Evolutionary conservation across 2,329 filamentous ascomycete species (phyloP).

Genomic region (Talaromyces sp.): DNA sequence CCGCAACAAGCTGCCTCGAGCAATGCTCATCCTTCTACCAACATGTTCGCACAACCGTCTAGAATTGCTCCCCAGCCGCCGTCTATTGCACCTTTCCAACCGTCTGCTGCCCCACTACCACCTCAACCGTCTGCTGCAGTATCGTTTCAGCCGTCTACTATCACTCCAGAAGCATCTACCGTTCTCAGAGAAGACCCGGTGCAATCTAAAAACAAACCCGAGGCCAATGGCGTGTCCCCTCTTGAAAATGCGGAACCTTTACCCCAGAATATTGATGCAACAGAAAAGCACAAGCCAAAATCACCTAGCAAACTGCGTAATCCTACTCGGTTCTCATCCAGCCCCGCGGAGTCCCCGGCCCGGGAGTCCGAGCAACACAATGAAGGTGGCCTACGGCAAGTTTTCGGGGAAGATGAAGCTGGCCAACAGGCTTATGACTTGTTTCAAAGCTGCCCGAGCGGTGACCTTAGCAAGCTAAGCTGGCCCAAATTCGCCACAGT

Average conservation of each 20-base stretch:
- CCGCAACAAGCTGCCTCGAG: background rate
- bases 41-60: background rate
- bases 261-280: background rate
- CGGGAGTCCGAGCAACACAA: background rate
- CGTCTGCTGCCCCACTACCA: background rate
- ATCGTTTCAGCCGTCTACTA: background rate
- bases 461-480: slow-evolving; percentile 11
- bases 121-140: background rate
- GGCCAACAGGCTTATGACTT: slow-evolving; percentile 10
- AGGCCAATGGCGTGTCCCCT: background rate
- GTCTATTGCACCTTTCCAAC: background rate
- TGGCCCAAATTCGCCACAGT: slow-evolving; percentile 9
- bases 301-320: slow-evolving; percentile 39
- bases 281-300: slow-evolving; percentile 32
- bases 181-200: background rate
- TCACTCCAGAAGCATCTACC: background rate
- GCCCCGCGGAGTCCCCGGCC: background rate
- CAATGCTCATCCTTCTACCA: background rate
- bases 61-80: background rate
- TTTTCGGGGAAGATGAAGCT: slow-evolving; percentile 12
- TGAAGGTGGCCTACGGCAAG: slow-evolving; percentile 1
- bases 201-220: background rate
- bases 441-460: slow-evolving; percentile 12
- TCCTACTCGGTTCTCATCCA: slow-evolving; percentile 19
- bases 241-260: background rate